Evolutionary conservation across 2,329 filamentous ascomycete species (phyloP).

Genomic region (Colletotrichum sp.): DNA sequence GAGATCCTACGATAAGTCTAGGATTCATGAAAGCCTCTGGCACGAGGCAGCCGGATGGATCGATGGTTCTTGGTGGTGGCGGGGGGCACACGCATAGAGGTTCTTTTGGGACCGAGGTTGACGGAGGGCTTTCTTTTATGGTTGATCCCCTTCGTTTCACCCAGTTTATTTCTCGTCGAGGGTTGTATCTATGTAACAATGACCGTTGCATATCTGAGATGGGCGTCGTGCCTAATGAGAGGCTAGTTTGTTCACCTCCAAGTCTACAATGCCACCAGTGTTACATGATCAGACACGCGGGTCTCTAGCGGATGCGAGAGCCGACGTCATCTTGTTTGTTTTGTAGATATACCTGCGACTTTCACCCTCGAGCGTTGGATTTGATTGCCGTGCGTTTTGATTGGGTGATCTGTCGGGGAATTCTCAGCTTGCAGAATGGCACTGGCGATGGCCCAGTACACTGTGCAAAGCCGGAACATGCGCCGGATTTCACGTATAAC

Average conservation of each 20-base stretch:
- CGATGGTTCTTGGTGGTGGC: not conserved
- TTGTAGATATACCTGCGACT: not conserved
- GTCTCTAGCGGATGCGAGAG: not conserved
- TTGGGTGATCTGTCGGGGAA: not conserved
- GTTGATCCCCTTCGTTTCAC: not conserved
- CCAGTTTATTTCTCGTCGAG: not conserved
- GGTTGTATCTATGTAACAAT: not conserved
- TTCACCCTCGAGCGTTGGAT: rapidly evolving
- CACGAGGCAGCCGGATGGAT: not conserved
- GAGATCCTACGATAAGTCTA: not conserved
- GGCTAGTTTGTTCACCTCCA: not conserved
- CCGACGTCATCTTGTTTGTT: not conserved
- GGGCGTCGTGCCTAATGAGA: not conserved
- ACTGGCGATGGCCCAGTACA: not conserved
- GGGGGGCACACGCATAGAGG: not conserved
- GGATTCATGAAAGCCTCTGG: not conserved
- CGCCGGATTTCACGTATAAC: too few relatives aligned
- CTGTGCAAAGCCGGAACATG: rapidly evolving
- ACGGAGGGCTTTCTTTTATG: not conserved
- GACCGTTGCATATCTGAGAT: not conserved
- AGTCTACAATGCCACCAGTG: not conserved
- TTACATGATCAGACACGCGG: not conserved
- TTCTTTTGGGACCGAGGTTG: not conserved
- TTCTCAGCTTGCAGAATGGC: not conserved
- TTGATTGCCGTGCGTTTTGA: not conserved